Evolutionary conservation across 805 yeast genomes (phyloP).

Genomic region (Saccharomycopsis microspora): DNA sequence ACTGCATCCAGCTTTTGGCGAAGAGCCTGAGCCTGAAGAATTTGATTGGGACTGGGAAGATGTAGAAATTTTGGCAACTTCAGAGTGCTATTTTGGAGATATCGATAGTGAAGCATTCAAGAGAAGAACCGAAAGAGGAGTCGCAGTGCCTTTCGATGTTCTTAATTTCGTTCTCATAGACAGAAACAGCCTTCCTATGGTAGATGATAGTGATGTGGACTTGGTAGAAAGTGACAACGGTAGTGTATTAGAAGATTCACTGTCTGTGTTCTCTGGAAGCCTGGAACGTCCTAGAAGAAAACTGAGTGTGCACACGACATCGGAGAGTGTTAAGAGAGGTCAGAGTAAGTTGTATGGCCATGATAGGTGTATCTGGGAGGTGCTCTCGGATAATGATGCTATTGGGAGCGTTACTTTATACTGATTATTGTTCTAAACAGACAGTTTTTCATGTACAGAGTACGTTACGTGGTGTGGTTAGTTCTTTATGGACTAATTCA

Average conservation of each 20-base stretch:
- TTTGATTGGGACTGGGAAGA: slow-evolving; percentile 5
- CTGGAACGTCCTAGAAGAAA: background rate
- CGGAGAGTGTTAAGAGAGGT: slow-evolving; percentile 8
- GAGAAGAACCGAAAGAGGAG: background rate
- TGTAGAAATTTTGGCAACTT: slow-evolving; percentile 7
- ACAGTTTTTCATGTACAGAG: no score
- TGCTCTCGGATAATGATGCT: slow-evolving; percentile 9
- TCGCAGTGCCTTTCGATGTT: slow-evolving; percentile 1
- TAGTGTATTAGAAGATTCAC: background rate
- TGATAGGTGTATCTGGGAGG: slow-evolving; percentile 15
- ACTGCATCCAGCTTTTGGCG: background rate
- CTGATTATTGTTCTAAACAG: background rate
- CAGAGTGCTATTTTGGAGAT: slow-evolving; percentile 13
- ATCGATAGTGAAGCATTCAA: slow-evolving; percentile 1
- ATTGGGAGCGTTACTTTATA: slow-evolving; percentile 11
- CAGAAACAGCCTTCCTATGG: slow-evolving; percentile 3
- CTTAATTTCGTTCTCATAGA: slow-evolving; percentile 10
- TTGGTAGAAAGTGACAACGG: background rate
- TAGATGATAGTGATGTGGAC: slow-evolving; percentile 1
- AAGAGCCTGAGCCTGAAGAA: background rate
- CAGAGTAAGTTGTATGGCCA: slow-evolving; percentile 13
- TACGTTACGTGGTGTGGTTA: no score
- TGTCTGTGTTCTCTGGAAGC: background rate
- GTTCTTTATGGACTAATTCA: no score
- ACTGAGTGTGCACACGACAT: background rate